Conservation (phyloP, 306 rosid genomes). For the Canavalia ensiformis region DNA sequence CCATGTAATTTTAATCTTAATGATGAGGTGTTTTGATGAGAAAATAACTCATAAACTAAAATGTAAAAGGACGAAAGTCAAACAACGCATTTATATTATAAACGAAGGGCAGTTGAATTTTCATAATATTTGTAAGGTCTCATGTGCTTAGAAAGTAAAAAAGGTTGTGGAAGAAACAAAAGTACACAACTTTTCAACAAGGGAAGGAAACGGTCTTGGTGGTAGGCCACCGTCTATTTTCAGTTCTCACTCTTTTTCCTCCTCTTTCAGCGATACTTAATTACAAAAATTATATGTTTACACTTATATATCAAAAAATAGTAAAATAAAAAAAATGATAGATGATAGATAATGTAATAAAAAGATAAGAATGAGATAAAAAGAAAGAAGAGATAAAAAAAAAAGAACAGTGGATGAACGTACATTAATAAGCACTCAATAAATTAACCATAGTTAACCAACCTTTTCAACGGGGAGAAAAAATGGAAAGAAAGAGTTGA, state of each 20-base stretch:
- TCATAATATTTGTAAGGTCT: conserved; percentile 23
- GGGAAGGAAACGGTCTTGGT: conserved; percentile 56
- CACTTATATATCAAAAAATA: too few species aligned
- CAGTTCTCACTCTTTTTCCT: conserved; percentile 39
- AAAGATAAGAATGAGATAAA: too few species aligned
- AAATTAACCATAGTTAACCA: conserved; percentile 46
- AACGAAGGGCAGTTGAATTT: conserved; percentile 49
- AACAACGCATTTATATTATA: conserved; percentile 47
- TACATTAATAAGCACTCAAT: background rate
- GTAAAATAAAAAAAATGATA: too few species aligned
- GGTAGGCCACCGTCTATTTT: conserved; percentile 63
- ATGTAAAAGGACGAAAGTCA: conserved; percentile 56
- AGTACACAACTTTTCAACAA: conserved; percentile 52
- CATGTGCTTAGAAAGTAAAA: conserved; percentile 44
- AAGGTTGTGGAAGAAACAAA: conserved; percentile 47
- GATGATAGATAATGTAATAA: too few species aligned
- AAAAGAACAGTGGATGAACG: too few species aligned
- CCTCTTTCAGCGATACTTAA: background rate
- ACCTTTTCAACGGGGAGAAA: conserved; percentile 22
- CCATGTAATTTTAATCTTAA: too few species aligned
- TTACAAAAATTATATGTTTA: too few species aligned
- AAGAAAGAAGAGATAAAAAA: too few species aligned
- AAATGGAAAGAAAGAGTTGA: background rate
- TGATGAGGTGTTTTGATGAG: too few species aligned
- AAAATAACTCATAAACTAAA: too few species aligned